A percentile compares a stretch with the other conserved stretches of the same genome.
Conservation (phyloP, 805 yeast genomes). For the Ogataea ramenticola region DNA sequence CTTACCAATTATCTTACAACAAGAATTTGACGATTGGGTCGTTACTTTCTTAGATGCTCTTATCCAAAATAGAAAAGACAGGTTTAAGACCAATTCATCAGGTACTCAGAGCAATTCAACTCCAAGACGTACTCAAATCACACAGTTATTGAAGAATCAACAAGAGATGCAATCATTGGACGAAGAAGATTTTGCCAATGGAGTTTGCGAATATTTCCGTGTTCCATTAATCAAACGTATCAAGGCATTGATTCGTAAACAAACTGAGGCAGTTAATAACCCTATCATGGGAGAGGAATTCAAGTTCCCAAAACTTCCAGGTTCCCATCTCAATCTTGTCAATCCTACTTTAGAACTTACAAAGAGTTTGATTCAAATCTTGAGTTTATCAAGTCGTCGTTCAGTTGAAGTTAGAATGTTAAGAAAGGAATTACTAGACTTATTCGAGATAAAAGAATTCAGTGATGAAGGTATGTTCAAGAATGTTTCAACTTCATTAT, state of each 20-base stretch:
- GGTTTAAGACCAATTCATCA: conserved; percentile 9
- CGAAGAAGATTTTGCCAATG: conserved; percentile 22
- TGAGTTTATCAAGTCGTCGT: conserved; percentile 56
- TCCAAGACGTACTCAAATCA: conserved; percentile 64
- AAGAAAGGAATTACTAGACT: conserved; percentile 62
- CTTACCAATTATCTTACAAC: conserved; percentile 67
- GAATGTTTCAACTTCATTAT: conserved; percentile 68
- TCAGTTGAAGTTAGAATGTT: conserved; percentile 67
- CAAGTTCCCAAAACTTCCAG: conserved; percentile 70
- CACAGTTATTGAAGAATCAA: conserved; percentile 42
- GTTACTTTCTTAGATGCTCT: conserved; percentile 66
- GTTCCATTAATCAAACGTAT: conserved; percentile 61
- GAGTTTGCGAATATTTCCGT: conserved; percentile 51
- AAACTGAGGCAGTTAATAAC: conserved; percentile 64
- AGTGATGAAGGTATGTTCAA: conserved; percentile 63
- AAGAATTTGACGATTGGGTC: conserved; percentile 86
- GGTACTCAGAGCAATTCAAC: conserved; percentile 29
- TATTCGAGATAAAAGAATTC: conserved; percentile 82
- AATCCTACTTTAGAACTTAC: conserved; percentile 79
- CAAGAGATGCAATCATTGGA: conserved; percentile 15
- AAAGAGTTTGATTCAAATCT: conserved; percentile 66
- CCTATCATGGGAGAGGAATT: conserved; percentile 59
- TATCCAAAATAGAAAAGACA: conserved; percentile 43
- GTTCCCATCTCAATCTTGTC: conserved; percentile 48
- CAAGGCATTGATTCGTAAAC: conserved; percentile 56